A percentile compares a stretch with the other conserved stretches of the same genome.
Conservation (phyloP, 495 filamentous ascomycete genomes). For the Trypethelium eluteriae region DNA sequence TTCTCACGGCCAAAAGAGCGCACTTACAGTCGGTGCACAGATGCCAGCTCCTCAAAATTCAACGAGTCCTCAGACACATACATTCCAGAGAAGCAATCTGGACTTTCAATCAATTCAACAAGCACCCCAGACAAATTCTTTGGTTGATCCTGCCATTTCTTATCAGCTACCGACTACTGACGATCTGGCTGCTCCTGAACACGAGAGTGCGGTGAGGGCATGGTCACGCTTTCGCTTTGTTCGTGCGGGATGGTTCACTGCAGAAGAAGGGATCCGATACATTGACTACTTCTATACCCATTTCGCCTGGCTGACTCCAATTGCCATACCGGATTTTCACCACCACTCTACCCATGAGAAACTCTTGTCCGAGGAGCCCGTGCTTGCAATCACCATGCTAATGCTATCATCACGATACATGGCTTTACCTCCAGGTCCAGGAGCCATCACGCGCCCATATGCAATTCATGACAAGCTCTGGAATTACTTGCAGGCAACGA, state of each 20-base stretch:
- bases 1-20: slow-evolving; percentile 22
- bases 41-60: slow-evolving; percentile 26
- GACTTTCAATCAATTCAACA: slow-evolving; percentile 15
- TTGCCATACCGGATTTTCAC: slow-evolving; percentile 76
- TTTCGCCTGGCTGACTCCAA: slow-evolving; percentile 83
- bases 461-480: slow-evolving; percentile 95
- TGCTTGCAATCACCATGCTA: slow-evolving; percentile 80
- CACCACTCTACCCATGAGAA: slow-evolving; percentile 63
- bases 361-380: slow-evolving; percentile 81
- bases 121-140: neutral
- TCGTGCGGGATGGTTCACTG: slow-evolving; percentile 91
- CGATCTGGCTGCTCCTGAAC: slow-evolving; percentile 20
- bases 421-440: slow-evolving; percentile 61
- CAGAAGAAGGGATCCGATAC: slow-evolving; percentile 83
- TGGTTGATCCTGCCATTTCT: slow-evolving; percentile 24
- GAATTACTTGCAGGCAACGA: slow-evolving; percentile 87
- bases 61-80: slow-evolving; percentile 29
- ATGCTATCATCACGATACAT: slow-evolving; percentile 85
- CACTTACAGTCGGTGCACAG: slow-evolving; percentile 17
- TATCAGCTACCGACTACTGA: slow-evolving; percentile 8
- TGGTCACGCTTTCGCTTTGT: slow-evolving; percentile 92
- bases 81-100: neutral
- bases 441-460: slow-evolving; percentile 72
- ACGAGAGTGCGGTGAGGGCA: slow-evolving; percentile 63
- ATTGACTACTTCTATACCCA: slow-evolving; percentile 91